These are phyloP conservation scores for Limnanthes douglasii DNA, from an alignment of 345 rosid genomes.

Conservation along the genomic window DNA sequence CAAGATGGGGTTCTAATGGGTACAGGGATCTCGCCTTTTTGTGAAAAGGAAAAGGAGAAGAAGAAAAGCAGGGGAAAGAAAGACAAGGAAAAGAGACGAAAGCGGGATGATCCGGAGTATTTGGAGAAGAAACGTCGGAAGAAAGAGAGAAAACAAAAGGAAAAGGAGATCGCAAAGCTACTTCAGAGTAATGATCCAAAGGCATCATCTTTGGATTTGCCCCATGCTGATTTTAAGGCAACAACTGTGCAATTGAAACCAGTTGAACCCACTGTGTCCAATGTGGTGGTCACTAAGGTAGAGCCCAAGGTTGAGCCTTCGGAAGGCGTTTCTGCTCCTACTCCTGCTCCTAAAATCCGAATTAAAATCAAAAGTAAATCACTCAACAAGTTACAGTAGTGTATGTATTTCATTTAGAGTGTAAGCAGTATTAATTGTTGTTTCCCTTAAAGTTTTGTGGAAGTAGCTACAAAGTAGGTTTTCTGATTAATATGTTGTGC, in stretches of 20 bases:
- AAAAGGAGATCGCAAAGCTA: slow-evolving; percentile 68
- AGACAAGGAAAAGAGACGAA: slow-evolving; percentile 54
- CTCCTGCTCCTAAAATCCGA: slow-evolving; percentile 35
- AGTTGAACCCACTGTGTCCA: slow-evolving; percentile 26
- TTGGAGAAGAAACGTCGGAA: slow-evolving; percentile 60
- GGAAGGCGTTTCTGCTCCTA: slow-evolving; percentile 32
- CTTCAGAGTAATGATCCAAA: slow-evolving; percentile 24
- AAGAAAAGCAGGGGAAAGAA: slow-evolving; percentile 32
- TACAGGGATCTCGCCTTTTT: slow-evolving; percentile 9
- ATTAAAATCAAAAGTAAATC: slow-evolving; percentile 61
- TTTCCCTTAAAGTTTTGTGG: too few species aligned
- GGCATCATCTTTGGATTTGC: slow-evolving; percentile 13
- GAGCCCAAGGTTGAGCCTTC: slow-evolving; percentile 37
- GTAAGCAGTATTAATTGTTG: too few species aligned
- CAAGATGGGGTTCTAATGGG: slow-evolving; percentile 17
- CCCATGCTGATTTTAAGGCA: slow-evolving; percentile 6
- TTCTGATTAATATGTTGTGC: too few species aligned
- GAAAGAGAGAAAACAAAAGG: slow-evolving; percentile 75
- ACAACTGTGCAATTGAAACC: slow-evolving; percentile 16
- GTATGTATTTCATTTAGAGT: too few species aligned
- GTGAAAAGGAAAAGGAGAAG: slow-evolving; percentile 26
- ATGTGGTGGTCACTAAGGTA: slow-evolving; percentile 12
- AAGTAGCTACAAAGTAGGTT: too few species aligned
- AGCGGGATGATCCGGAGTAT: slow-evolving; percentile 54
- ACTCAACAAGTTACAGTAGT: too few species aligned